Evolutionary conservation across 768 basidiomycete genomes (phyloP).

Genomic region (Lactarius hatsudake): DNA sequence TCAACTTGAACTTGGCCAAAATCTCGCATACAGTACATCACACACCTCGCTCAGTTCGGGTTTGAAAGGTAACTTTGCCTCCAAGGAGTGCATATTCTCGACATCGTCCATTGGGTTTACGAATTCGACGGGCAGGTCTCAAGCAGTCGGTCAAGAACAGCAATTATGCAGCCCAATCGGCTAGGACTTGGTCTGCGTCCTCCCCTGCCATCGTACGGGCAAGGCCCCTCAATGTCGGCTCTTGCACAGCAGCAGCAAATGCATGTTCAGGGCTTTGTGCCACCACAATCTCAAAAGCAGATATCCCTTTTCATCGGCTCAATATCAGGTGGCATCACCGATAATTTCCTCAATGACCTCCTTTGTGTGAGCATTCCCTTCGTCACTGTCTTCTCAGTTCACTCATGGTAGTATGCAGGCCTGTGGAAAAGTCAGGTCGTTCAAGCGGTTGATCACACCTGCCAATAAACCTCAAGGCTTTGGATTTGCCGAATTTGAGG

Average conservation of each 20-base stretch:
- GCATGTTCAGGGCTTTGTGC: slow-evolving; percentile 57
- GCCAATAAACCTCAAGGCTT: slow-evolving; percentile 95
- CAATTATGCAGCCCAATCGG: slow-evolving; percentile 62
- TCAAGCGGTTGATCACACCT: slow-evolving; percentile 91
- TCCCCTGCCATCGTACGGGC: slow-evolving; percentile 82
- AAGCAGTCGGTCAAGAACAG: background rate
- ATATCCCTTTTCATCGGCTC: slow-evolving; percentile 88
- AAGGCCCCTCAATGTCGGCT: slow-evolving; percentile 89
- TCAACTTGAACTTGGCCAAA: background rate
- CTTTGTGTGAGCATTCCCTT: slow-evolving; percentile 58
- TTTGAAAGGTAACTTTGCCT: background rate
- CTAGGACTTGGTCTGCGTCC: slow-evolving; percentile 86
- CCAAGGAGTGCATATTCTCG: background rate
- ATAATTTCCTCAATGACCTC: slow-evolving; percentile 74
- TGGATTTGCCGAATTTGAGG: slow-evolving; percentile 95
- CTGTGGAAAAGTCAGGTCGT: slow-evolving; percentile 84
- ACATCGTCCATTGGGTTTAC: background rate
- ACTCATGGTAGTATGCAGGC: slow-evolving; percentile 50
- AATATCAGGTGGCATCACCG: slow-evolving; percentile 90
- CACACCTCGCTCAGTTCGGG: background rate
- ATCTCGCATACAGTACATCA: background rate
- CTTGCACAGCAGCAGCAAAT: slow-evolving; percentile 81
- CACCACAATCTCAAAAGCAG: slow-evolving; percentile 66
- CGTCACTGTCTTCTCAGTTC: background rate
- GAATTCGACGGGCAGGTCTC: background rate